Conservation (phyloP, 2,329 filamentous ascomycete species). For the Trichoderma guizhouense region DNA sequence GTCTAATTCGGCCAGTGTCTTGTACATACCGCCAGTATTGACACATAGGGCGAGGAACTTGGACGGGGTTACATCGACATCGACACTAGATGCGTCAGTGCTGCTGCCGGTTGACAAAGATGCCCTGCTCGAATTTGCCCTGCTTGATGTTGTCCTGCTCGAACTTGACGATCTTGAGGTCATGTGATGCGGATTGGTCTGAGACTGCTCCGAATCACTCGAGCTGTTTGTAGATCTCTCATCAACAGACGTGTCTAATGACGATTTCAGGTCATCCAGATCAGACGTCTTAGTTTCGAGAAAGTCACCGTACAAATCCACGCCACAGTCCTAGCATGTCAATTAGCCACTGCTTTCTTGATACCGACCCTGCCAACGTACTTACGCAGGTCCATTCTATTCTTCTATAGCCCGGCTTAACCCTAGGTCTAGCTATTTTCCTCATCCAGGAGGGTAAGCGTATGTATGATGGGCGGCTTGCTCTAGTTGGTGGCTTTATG, state of each 20-base stretch:
- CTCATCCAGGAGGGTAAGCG: background rate
- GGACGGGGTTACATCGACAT: background rate
- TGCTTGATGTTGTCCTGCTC: background rate
- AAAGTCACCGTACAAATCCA: background rate
- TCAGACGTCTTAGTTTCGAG: background rate
- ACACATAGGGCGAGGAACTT: background rate
- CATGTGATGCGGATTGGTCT: background rate
- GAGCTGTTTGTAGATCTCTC: background rate
- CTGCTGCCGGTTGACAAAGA: background rate
- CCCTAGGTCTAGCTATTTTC: background rate
- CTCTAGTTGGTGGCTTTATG: background rate
- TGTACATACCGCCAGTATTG: background rate
- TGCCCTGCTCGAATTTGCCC: background rate
- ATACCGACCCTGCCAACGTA: no score
- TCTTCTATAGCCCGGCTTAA: background rate
- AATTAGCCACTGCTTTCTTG: no score
- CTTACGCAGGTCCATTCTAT: background rate
- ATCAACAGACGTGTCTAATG: background rate
- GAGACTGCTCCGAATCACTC: background rate
- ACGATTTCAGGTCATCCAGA: background rate
- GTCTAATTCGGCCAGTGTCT: background rate
- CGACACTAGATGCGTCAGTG: background rate
- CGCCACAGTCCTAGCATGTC: background rate
- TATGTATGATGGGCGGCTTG: background rate
- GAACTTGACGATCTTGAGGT: background rate